Conservation (phyloP, 208 protist species). For the Leishmania tropica region DNA sequence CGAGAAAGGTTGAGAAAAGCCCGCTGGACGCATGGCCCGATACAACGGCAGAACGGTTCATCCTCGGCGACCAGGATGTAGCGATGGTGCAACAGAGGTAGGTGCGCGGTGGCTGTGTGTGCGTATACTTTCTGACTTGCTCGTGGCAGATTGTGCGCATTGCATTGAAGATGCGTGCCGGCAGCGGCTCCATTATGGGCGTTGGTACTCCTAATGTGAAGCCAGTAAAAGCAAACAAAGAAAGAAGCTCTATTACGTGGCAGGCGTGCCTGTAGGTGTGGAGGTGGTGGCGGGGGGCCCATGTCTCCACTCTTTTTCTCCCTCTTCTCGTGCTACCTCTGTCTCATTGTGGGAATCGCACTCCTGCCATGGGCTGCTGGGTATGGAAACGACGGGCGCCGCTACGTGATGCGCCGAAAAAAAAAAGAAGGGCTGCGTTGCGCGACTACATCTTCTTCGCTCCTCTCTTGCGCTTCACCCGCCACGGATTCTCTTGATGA, state of each 20-base stretch:
- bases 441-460: no score
- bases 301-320: background rate
- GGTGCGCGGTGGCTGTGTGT: background rate
- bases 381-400: background rate
- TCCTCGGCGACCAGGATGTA: background rate
- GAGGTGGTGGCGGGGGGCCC: background rate
- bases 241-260: background rate
- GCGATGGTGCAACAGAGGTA: background rate
- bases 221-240: background rate
- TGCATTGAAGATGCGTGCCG: background rate
- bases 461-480: background rate
- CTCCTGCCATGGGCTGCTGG: background rate
- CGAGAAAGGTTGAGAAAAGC: background rate
- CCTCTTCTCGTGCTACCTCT: background rate
- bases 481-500: background rate
- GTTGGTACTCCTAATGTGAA: background rate
- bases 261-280: background rate
- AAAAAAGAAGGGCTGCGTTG: background rate
- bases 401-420: background rate
- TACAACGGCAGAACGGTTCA: background rate
- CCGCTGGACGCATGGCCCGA: background rate
- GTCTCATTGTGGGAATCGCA: no score
- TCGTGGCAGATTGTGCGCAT: background rate
- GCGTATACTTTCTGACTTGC: background rate
- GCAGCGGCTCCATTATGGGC: background rate